Base-by-base conservation (phyloP, 1,284 basidiomycete genomes). In the Hymenochaete sp. region DNA sequence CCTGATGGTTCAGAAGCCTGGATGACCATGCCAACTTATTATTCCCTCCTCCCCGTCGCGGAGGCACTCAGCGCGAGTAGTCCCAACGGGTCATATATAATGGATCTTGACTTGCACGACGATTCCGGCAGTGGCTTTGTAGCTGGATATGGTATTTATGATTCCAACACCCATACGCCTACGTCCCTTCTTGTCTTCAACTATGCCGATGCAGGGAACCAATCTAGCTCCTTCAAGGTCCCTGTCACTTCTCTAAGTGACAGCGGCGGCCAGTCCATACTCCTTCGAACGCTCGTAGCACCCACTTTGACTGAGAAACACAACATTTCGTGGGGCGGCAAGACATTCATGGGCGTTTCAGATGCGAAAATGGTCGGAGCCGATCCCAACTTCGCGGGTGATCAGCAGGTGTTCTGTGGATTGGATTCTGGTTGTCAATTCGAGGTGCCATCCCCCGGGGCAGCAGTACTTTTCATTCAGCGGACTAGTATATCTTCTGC, bases 71-170 rank as follows among this genome's bases (percentile, higher is more conserved):
- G 60, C 38, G 62, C 64, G 4, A 63, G 64, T 3, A 47, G 52
- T 31, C 58, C 62, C 8, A 70, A 70, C 49, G 67, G 68, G 11
- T 65, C 59, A 31, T 65, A 68, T 38, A 70, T 82, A 31, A 62
- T 70, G 31, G 79, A 81, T 55, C 61, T 80, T 25, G 61, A 72
- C 54, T 51, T 72, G 40, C 62, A 63, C 46, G 68, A 67, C 18
- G 63, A 54, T 50, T 66, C 70, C 52, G 59, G 57, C 3, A 56
- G 53, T 28, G 56, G 60, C 13, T 61, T 62, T 2, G 56, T 59
- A 28, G 75, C 75, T 1, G 76, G 71, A 0, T 85, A 85, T 57
- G 76, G 72, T 3, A 62, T 83, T 16, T 81, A 80, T 61, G 66
- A 73, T 46, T 63, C 67, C 6, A 35, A 45, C 25, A 63, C 67